A percentile compares a stretch with the other conserved stretches of the same genome.
Evolutionary conservation across 768 basidiomycete species (phyloP).

Genomic region (Tulasnella sp.): DNA sequence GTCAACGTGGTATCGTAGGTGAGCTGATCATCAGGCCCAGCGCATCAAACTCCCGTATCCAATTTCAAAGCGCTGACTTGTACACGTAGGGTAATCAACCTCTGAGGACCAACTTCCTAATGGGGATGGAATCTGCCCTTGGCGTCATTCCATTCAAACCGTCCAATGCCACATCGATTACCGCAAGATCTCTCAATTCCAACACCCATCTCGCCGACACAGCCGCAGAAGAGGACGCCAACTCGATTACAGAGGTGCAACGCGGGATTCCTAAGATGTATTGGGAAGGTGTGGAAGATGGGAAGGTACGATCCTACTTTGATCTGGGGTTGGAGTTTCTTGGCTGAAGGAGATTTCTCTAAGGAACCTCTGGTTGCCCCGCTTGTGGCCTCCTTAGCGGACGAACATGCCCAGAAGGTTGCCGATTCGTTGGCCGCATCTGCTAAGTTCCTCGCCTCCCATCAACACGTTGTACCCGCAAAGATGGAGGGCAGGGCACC

Average conservation of each 20-base stretch:
- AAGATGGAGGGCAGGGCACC: constrained; percentile 19
- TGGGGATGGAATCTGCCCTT: constrained; percentile 71
- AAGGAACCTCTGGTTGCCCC: constrained; percentile 55
- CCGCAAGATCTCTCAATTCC: neutral
- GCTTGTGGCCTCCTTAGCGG: constrained; percentile 40
- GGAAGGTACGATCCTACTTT: constrained; percentile 38
- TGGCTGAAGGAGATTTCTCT: neutral
- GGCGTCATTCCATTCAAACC: constrained; percentile 35
- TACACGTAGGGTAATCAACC: constrained; percentile 38
- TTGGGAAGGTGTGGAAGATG: constrained; percentile 70
- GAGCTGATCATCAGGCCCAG: constrained; percentile 5
- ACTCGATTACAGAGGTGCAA: constrained; percentile 44
- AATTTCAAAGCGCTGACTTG: constrained; percentile 10
- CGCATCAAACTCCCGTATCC: constrained; percentile 4
- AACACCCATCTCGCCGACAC: constrained; percentile 19
- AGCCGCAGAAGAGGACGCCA: constrained; percentile 52
- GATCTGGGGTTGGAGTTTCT: neutral
- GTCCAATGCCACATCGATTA: neutral
- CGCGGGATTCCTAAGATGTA: constrained; percentile 34
- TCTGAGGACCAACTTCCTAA: constrained; percentile 67
- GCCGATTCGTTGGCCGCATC: constrained; percentile 31
- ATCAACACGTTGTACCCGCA: constrained; percentile 26
- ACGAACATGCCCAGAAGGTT: constrained; percentile 29
- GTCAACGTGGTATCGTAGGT: too few species aligned
- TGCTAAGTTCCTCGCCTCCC: constrained; percentile 32